Base-by-base conservation (phyloP, 495 filamentous ascomycete species). In the Massariosphaeria phaeospora region DNA sequence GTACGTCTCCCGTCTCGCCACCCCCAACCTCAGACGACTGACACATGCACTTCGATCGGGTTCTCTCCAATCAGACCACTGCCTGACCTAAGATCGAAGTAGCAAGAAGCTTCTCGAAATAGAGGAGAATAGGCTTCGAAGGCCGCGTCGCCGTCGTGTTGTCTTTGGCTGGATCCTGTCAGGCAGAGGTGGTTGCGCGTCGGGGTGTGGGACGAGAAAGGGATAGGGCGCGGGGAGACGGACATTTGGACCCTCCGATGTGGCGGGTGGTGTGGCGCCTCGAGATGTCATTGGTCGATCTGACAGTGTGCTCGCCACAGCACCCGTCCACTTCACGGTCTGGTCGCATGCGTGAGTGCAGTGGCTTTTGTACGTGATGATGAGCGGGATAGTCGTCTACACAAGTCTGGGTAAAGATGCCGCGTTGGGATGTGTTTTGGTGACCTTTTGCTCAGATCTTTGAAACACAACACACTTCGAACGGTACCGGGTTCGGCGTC, bases 151-250 rank as follows among this genome's bases (percentile, higher is more conserved):
- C 17, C 48, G 17, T 11, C 15, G n/a, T 18, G 6, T 31, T 3
- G 17, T 15, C 21, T 10, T 52, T 27, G 45, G 17, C 27, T 34
- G 30, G 23, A 17, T 30, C 10, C 31, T n/a, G 26, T 31, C 26
- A 52, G 48, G 48, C 48, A 52, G 33, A 30, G 21, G 27, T 41
- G 48, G 48, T 52, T 41, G 36, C 48, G 48, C 48, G 49, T 39
- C 39, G 29, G 42, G 38, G 48, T 26, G 11, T 24, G 31, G 17
- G 15, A 24, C 20, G 43, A 27, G 20, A 4, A 13, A 5, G 43
- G 43, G n/a, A 23, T 43, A 46, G 26, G 8, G 21, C 8, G 11
- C 43, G 43, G 43, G 2, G 26, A 25, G 18, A 34, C 45, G 45
- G 45, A 13, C 9, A 10, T 35, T 18, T 2, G 13, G 9, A 3